Evolutionary conservation across 1,284 basidiomycete species (phyloP), one percentile per base, ranked within the genome.

Genomic region (Trametes versicolor): DNA sequence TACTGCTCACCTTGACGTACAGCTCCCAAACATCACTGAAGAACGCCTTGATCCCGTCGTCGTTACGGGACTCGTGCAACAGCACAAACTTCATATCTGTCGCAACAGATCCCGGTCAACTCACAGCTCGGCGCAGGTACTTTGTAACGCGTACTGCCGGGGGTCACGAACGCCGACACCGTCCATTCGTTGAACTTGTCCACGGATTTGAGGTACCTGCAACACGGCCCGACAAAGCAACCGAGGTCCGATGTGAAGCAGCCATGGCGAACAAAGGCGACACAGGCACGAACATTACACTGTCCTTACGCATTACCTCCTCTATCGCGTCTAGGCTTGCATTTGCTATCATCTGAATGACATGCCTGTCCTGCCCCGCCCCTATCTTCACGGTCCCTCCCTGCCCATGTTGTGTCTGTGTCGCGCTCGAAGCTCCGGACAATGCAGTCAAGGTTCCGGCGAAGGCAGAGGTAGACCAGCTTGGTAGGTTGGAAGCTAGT

Each of bases 121-220:
- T 51, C 63, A 45, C 51, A 53, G 41, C 48, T 29, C 41, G 51
- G 52, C n/a, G 53, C 58, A 63, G 43, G 47, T 32, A 29, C 13
- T 52, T 23, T 55, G 21, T 52, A 47, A 32, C 58, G 80, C 94
- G 81, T 79, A 98, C 96, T 97, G 68, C 92, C 93, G 3, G 95
- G 91, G 0, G 96, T 97, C 19, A 98, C 84, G 79, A 97, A 98
- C 34, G 94, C 95, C 10, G 96, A 98, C 23, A 98, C 90, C 1
- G 88, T 96, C 96, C 97, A 98, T 76, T 98, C 97, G 75, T 98
- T 98, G 81, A 98, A 97, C 79, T 92, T 94, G 84, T 98, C 96
- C 62, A 98, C 89, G 23, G 89, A 88, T 75, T 96, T 96, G 64
- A 98, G 83, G 77, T 97, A 97, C 90, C 96, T 98, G 70, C 37